Evolutionary conservation across 2,329 filamentous ascomycete genomes (phyloP).

Genomic region (Ciborinia camelliae): DNA sequence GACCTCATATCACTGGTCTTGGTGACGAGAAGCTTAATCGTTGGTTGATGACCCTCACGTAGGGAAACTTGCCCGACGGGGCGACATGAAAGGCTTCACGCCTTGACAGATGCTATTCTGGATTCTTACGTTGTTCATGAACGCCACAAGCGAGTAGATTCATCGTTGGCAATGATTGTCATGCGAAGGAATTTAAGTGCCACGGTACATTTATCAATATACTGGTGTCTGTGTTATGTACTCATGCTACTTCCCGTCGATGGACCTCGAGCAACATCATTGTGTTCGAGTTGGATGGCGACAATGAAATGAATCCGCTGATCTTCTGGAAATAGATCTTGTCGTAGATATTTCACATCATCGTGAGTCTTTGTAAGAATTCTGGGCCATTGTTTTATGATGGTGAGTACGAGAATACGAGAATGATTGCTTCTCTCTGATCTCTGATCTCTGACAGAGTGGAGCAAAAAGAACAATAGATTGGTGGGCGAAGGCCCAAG

Average conservation of each 20-base stretch:
- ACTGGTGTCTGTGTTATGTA: constrained; percentile 19
- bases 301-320: constrained; percentile 23
- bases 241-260: constrained; percentile 31
- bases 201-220: constrained; percentile 18
- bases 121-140: neutral
- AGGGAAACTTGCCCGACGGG: neutral
- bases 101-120: constrained; percentile 10
- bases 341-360: constrained; percentile 18
- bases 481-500: constrained; percentile 9
- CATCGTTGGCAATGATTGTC: constrained; percentile 17
- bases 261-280: constrained; percentile 31
- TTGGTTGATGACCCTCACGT: neutral
- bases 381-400: neutral
- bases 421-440: constrained; percentile 18
- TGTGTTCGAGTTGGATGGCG: constrained; percentile 19
- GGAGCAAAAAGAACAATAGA: constrained; percentile 8
- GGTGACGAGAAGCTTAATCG: constrained; percentile 2
- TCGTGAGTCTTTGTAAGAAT: constrained; percentile 16
- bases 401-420: constrained; percentile 12
- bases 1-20: neutral
- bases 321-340: constrained; percentile 25
- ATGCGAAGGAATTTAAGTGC: constrained; percentile 10
- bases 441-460: constrained; percentile 13
- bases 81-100: constrained; percentile 1
- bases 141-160: constrained; percentile 17